phyloP scores from a whole-genome alignment of 75 land plant species.

The Chamaecyparis obtusa region DNA sequence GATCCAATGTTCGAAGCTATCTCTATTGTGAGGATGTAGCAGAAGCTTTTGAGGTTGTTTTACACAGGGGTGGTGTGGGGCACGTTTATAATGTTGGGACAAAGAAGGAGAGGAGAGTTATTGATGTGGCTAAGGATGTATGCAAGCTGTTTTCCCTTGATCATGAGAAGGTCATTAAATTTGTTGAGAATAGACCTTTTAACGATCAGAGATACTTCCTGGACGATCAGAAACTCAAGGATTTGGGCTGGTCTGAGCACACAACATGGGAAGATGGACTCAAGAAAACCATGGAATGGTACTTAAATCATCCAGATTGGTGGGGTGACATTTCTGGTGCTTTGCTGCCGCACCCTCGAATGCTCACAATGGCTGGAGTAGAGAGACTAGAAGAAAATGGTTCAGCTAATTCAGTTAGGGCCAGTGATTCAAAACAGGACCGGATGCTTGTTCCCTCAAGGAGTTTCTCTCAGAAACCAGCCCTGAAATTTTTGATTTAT shows the following conservation, averaged over 20 bases:
- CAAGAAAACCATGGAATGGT: constrained; percentile 70
- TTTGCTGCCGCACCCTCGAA: constrained; percentile 61
- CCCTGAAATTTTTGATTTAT: constrained; percentile 66
- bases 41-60: constrained; percentile 66
- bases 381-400: constrained; percentile 23
- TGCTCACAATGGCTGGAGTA: constrained; percentile 44
- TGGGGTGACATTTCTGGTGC: constrained; percentile 84
- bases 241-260: constrained; percentile 61
- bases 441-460: constrained; percentile 18
- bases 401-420: neutral
- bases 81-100: constrained; percentile 80
- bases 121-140: constrained; percentile 74
- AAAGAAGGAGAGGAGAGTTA: constrained; percentile 63
- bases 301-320: constrained; percentile 57
- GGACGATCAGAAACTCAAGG: constrained; percentile 68
- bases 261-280: constrained; percentile 74
- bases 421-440: constrained; percentile 15
- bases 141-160: constrained; percentile 56
- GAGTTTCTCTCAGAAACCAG: constrained; percentile 16
- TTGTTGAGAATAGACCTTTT: constrained; percentile 73
- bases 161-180: constrained; percentile 36
- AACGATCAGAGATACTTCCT: constrained; percentile 78
- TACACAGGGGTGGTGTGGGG: constrained; percentile 66
- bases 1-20: constrained; percentile 67
- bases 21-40: constrained; percentile 78